Evolutionary conservation across 345 rosid genomes (phyloP), one percentile per base, ranked within the genome.

Genomic region (Chamaenerion angustifolium): DNA sequence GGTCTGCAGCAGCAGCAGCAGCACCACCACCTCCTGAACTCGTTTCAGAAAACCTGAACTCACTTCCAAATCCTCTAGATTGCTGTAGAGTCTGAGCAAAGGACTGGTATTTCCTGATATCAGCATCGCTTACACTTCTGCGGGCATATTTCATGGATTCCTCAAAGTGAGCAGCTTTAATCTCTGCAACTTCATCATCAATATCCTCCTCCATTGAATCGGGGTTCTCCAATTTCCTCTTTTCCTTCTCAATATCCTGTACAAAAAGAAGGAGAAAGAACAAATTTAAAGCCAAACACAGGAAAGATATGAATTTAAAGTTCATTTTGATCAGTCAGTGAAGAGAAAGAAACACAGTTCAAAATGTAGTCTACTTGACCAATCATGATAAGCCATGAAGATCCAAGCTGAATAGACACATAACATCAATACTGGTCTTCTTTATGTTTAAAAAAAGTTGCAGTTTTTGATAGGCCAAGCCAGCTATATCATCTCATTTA

Each of bases 141-240:
- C 96, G 72, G 8, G 96, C 96, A 55, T 68, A 88, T 67, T 84
- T 88, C 95, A 88, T 84, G 11, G 96, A 84, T 60, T 88, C 96
- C 71, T 88, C 96, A 8, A 88, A 88, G 53, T 88, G 95, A 2
- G 86, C 82, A 8, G 95, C 76, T 63, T 70, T 80, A 56, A 88
- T 87, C 79, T 88, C 95, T 0, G 97, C 64, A 52, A 85, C 76
- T 10, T 89, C 97, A 51, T 89, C 90, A 53, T 71, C 85, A 0
- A 71, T 62, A 52, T 85, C 97, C 72, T 89, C 95, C 70, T 89
- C 94, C 95, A 89, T 89, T 0, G 97, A 94, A 63, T 89, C 97
- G 2, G 95, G 97, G 74, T 85, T 83, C 40, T 72, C 84, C 42
- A 72, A 72, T 58, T 75, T 67, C 56, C 88, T 83, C 68, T 83